Base-by-base conservation (phyloP, 1,284 basidiomycete species). In the Lentinula novae-zelandiae region DNA sequence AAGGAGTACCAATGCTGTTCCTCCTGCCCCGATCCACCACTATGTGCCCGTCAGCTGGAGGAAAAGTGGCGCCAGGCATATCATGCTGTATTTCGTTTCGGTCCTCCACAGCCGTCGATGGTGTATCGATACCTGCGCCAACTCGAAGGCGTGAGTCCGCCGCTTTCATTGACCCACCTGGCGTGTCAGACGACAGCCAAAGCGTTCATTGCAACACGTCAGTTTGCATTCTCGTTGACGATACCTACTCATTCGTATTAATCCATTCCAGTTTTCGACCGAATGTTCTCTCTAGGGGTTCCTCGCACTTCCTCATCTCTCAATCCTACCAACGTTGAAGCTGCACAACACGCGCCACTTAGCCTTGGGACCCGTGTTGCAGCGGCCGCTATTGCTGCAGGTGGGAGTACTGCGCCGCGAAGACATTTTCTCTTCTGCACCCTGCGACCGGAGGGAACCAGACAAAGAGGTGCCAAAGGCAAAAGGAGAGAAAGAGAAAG, bases 21-120 rank as follows among this genome's bases (percentile, higher is more conserved):
- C 0, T 87, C 90, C 13, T 98, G 95, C 70, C 92, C 93, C 2
- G 95, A 97, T 66, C 78, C 92, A 1, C 60, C 81, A 0, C 80
- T 73, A 17, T 98, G 95, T 70, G 94, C 94, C 17, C 82, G 86
- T n/a, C 75, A 90, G n/a, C 81, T 98, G 7, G 93, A 96, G 68
- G 95, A 96, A 64, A 95, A 95, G 71, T 98, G 95, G 93, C 79
- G 86, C 48, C 89, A 91, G 68, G 94, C 93, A 0, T 95, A 96
- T 69, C 83, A 87, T 57, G 85, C 92, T 13, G 89, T 94, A 15
- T 93, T 94, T 70, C 84, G 94, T 50, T 96, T 95, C 72, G 94
- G 92, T 27, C 90, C 89, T 10, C 93, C 88, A 63, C 93, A 94
- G 74, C 93, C 92, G 0, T 92, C 89, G 17, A 92, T 95, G 85